These are phyloP conservation scores for Micractinium sp. DNA, from an alignment of 139 green algal genomes.

Conservation along the genomic window DNA sequence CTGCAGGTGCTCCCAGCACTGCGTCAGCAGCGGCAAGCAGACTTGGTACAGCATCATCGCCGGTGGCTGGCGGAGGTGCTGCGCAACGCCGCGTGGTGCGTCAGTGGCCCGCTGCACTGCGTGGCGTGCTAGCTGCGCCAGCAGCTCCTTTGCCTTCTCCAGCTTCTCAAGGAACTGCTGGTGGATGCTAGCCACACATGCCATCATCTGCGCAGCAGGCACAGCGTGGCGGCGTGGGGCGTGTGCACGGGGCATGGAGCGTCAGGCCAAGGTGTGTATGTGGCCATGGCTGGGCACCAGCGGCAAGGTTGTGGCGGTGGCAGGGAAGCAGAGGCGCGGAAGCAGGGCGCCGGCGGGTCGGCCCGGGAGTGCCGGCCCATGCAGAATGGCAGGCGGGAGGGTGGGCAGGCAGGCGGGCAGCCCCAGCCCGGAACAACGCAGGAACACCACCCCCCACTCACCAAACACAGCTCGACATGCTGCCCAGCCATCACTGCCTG, in stretches of 20 bases:
- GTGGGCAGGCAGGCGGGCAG: background rate
- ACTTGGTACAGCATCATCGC: background rate
- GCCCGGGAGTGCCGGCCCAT: background rate
- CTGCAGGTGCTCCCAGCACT: slow-evolving; percentile 12
- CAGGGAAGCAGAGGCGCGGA: background rate
- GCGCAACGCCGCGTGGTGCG: background rate
- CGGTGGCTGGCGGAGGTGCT: background rate
- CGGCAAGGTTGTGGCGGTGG: background rate
- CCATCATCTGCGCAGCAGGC: background rate
- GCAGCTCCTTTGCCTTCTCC: background rate
- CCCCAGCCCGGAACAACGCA: background rate
- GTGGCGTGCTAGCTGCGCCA: background rate
- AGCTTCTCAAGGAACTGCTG: background rate
- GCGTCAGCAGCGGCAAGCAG: background rate
- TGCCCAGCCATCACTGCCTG: background rate
- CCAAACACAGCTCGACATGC: background rate
- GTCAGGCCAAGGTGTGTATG: background rate
- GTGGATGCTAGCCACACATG: background rate
- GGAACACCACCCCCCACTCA: background rate
- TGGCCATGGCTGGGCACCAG: background rate
- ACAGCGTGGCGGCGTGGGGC: no score
- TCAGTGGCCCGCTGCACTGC: background rate
- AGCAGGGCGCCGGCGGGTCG: background rate
- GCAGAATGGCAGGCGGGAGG: background rate
- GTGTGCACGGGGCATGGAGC: background rate